Evolutionary conservation across 805 yeast genomes (phyloP), one percentile per base, ranked within the genome.

Genomic region (Candida succiphila): DNA sequence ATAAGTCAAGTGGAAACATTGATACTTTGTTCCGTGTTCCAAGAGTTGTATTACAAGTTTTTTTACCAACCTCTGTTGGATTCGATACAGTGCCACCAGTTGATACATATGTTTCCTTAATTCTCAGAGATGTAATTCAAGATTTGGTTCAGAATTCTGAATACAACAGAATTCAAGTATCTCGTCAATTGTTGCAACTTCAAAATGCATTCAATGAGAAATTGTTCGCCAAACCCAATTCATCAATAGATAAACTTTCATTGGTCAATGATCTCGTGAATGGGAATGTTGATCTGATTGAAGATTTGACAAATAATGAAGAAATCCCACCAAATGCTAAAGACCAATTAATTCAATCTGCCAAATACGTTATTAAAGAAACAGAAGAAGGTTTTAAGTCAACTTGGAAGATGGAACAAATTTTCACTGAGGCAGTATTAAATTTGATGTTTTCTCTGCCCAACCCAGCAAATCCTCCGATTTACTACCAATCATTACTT

Each of bases 381-480:
- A 60, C 63, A 40, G 54, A 59, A 15, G 51, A 55, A 15, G 61
- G 63, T 17, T 45, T 39, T 34, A 43, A 37, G 15, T 73, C 94
- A 1, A 86, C 95, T 0, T 86, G 84, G 82, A 92, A 92, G 52
- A 72, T 87, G 38, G 98, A 92, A 56, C 96, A 88, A 52, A 65
- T 88, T 27, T 84, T 89, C 0, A 70, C 88, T 24, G 96, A 92
- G 51, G 74, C 83, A 29, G 75, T 88, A 27, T 63, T 89, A 39
- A 73, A 85, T 18, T 71, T 84, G 59, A 71, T 88, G 44, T 81
- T 85, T 60, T 74, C 75, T 38, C 63, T 89, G 33, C 95, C 96
- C 4, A 46, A 58, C 2, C 62, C 84, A 1, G 66, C 78, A 20
- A 76, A 79, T 39, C 76, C 78, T 16, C 71, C 64, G 10, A 80